phyloP scores from a whole-genome alignment of 2,329 filamentous ascomycete genomes.

The Scopulariopsis brevicaulis region DNA sequence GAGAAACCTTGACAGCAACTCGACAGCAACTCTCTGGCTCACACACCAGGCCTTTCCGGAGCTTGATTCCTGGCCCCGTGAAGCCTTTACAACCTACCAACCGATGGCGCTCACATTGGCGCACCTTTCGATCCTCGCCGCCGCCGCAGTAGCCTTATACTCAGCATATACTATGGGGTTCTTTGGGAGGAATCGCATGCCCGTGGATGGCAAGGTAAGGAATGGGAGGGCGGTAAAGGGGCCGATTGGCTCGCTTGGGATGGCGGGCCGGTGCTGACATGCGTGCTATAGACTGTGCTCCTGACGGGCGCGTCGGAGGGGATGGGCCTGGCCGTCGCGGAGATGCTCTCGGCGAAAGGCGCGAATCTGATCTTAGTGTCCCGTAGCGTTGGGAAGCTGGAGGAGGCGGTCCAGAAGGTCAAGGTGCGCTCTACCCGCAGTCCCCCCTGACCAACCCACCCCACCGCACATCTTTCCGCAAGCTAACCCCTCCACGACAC shows the following conservation, averaged over 20 bases:
- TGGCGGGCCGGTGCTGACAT: background rate
- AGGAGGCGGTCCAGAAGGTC: constrained; percentile 53
- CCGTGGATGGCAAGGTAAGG: constrained; percentile 70
- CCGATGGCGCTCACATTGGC: background rate
- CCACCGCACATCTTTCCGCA: constrained; percentile 1
- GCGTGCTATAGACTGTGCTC: constrained; percentile 57
- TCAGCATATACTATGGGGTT: constrained; percentile 49
- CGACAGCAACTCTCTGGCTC: background rate
- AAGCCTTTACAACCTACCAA: background rate
- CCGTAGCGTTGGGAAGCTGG: constrained; percentile 64
- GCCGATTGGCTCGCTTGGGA: constrained; percentile 3
- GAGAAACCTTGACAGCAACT: no score
- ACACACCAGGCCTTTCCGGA: background rate
- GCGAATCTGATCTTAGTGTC: constrained; percentile 81
- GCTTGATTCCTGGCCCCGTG: background rate
- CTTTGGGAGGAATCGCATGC: constrained; percentile 62
- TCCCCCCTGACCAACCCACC: constrained; percentile 2
- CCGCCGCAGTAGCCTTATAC: constrained; percentile 21
- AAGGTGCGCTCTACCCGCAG: constrained; percentile 31
- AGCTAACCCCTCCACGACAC: background rate
- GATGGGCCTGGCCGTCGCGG: constrained; percentile 69
- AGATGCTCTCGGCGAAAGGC: constrained; percentile 68
- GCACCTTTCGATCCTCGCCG: constrained; percentile 11
- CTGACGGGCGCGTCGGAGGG: constrained; percentile 90
- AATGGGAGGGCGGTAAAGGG: background rate